phyloP scores from a whole-genome alignment of 2,329 filamentous ascomycete genomes.

The Xylaria arbuscula region DNA sequence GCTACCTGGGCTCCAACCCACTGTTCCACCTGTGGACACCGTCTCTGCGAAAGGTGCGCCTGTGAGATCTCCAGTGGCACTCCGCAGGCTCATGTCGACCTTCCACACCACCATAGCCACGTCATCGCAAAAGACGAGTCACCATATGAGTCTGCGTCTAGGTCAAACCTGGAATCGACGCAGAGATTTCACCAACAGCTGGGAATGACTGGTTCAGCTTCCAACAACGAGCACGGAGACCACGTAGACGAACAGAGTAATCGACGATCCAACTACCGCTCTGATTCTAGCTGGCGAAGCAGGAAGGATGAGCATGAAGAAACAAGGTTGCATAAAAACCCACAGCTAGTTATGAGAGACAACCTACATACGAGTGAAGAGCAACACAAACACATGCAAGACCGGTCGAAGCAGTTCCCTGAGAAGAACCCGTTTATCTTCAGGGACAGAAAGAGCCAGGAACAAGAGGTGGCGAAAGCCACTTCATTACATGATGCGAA shows the following conservation, averaged over 20 bases:
- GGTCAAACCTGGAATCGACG: conserved; percentile 15
- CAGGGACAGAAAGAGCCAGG: conserved; percentile 38
- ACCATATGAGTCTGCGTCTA: conserved; percentile 26
- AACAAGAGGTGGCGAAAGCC: conserved; percentile 14
- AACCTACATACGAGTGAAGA: neutral
- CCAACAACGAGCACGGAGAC: neutral
- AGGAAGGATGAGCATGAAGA: conserved; percentile 2
- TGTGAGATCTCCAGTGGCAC: conserved; percentile 49
- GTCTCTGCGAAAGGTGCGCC: conserved; percentile 60
- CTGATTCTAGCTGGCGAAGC: conserved; percentile 17
- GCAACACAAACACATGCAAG: conserved; percentile 6
- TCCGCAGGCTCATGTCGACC: conserved; percentile 39
- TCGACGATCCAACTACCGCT: conserved; percentile 1
- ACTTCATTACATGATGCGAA: conserved; percentile 11
- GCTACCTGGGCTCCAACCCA: conserved; percentile 53
- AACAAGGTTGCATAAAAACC: neutral
- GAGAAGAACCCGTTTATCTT: conserved; percentile 44
- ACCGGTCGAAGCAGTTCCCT: conserved; percentile 28
- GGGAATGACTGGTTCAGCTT: neutral
- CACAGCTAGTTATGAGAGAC: neutral
- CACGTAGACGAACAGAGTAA: conserved; percentile 1
- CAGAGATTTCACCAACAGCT: neutral
- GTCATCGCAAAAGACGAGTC: conserved; percentile 33
- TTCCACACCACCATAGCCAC: conserved; percentile 41
- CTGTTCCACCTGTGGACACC: conserved; percentile 63